Evolutionary conservation across 768 basidiomycete genomes (phyloP), one percentile per base, ranked within the genome.

Genomic region (Tylopilus vinaceipallidus): DNA sequence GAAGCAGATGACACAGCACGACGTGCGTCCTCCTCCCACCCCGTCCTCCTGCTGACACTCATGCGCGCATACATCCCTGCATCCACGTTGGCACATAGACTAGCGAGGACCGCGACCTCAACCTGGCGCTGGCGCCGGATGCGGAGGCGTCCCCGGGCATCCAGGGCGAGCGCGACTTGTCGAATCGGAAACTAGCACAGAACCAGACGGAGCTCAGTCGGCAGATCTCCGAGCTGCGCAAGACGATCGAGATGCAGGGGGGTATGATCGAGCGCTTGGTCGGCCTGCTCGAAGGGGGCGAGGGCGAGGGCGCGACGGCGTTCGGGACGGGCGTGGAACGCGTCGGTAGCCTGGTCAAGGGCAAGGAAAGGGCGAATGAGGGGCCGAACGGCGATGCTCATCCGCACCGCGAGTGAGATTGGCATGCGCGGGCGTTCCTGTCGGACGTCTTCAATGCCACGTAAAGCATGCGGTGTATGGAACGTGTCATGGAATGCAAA

Each of bases 1-100:
- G 88, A 91, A 94, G 49, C 77, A 76, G 26, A 91, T 94, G 89
- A 76, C 75, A 1, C 69, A 63, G 17, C 66, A 75, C 42, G 70
- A 75, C 38, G 79, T 76, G 36, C n/a, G 74, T 52, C 35, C 34
- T 19, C 23, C 3, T 20, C 0, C 17, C 4, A 13, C n/a, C n/a
- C 26, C 17, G 1, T 4, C 17, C n/a, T 23, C 22, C 13, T 22
- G n/a, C 38, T 6, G 11, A 4, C 16, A 29, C 32, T 49, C 3
- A 50, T 16, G 6, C 24, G 11, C 1, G 27, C 3, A 11, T 42
- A 22, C 24, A 24, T 13, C 2, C 14, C n/a, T 8, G 27, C 4
- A 17, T 19, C n/a, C n/a, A n/a, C n/a, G n/a, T n/a, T n/a, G 38
- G 17, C 38, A 23, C 40, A 27, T 17, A 57, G 47, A 19, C 16